Conservation (phyloP, 1,284 basidiomycete species). For the Cryptococcus sp. region DNA sequence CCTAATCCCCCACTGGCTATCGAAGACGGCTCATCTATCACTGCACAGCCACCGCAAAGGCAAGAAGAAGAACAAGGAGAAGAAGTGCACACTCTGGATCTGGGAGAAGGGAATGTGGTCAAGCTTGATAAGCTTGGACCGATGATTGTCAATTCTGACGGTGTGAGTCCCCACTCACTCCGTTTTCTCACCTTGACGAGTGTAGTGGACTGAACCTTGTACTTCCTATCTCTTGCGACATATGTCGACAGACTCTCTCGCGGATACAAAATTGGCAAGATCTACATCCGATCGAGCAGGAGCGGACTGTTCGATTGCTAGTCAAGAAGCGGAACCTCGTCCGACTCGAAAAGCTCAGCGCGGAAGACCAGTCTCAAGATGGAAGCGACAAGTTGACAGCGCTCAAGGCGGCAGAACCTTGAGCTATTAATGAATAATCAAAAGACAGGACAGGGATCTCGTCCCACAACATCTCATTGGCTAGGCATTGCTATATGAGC, state of each 20-base stretch:
- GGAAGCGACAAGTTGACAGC: neutral
- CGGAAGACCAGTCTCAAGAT: constrained; percentile 11
- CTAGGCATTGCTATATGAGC: no score
- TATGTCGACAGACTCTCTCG: constrained; percentile 43
- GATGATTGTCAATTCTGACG: constrained; percentile 54
- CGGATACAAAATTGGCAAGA: constrained; percentile 53
- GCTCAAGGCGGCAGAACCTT: no score
- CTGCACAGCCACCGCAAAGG: neutral
- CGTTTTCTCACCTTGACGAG: neutral
- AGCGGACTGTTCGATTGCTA: constrained; percentile 50
- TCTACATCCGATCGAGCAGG: constrained; percentile 46
- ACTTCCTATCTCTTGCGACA: no score
- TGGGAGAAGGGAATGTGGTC: constrained; percentile 44
- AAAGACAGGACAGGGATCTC: no score
- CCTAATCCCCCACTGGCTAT: neutral
- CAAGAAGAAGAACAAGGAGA: constrained; percentile 14
- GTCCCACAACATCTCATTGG: no score
- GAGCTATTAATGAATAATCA: no score
- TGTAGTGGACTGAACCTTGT: neutral
- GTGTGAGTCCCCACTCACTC: constrained; percentile 35
- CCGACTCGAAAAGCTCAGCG: constrained; percentile 40
- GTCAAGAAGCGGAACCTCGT: constrained; percentile 54
- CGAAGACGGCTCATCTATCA: neutral
- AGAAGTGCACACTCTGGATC: constrained; percentile 34
- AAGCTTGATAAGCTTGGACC: constrained; percentile 52